Evolutionary conservation across 192 early-diverging fungal genomes (phyloP).

Genomic region (Gigaspora rosea): DNA sequence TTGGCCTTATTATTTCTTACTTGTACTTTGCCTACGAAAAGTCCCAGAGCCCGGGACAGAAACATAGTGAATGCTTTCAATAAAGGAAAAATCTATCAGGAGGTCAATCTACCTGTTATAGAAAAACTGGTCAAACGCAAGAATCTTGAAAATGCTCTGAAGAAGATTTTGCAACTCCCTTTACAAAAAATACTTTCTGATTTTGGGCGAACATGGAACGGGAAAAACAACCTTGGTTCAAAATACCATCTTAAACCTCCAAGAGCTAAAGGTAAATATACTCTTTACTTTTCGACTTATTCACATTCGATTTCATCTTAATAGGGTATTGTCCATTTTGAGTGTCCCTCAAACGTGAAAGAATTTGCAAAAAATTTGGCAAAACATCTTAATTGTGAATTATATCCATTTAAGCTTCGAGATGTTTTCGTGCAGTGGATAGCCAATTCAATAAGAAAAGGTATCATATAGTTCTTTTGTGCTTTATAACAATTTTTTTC

Average conservation of each 20-base stretch:
- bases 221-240: too few relatives aligned
- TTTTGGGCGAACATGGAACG: too few relatives aligned
- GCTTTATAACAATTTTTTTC: constrained; percentile 16
- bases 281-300: constrained; percentile 21
- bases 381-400: constrained; percentile 16
- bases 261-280: constrained; percentile 25
- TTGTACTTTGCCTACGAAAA: background rate
- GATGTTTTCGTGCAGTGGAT: background rate
- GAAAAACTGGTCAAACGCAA: constrained; percentile 1
- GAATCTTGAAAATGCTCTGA: constrained; percentile 1
- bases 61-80: background rate
- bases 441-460: constrained; percentile 6
- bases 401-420: constrained; percentile 21
- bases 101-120: background rate
- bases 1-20: constrained; percentile 7
- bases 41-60: constrained; percentile 4
- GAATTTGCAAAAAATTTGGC: background rate
- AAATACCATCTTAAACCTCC: background rate
- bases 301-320: constrained; percentile 1
- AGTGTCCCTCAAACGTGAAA: too few relatives aligned
- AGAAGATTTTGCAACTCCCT: too few relatives aligned
- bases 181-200: too few relatives aligned
- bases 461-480: background rate
- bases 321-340: too few relatives aligned
- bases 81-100: constrained; percentile 10